Base-by-base conservation (phyloP, 1,284 basidiomycete species). In the Apiotrichum akiyoshidainum region DNA sequence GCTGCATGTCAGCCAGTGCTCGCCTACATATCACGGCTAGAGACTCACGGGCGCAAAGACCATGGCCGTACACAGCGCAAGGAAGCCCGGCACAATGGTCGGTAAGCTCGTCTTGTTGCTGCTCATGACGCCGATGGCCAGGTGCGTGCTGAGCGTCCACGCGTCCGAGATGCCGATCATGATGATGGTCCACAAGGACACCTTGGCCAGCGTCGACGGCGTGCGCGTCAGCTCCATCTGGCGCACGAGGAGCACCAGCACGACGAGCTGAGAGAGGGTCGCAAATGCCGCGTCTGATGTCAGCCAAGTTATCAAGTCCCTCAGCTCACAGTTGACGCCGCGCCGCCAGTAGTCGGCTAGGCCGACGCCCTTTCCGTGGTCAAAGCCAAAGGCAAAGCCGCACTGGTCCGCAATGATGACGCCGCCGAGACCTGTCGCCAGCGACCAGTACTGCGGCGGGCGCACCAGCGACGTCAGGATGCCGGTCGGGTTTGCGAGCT, bases 161-260 rank as follows among this genome's bases (percentile, higher is more conserved):
- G 87, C 84, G 70, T 94, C 91, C 14, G 89, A 83, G 2, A 87
- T 83, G 11, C 86, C 83, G 73, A 92, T 89, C 14, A 85, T 79
- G 31, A 90, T 80, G 69, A 93, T 90, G 0, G 86, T 84, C 86
- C 89, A 91, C 4, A 88, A 80, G 5, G 89, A 92, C 19, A 92
- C 82, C 42, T 88, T 85, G 14, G 87, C 85, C 22, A 92, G 81
- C 3, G 86, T 86, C 1, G 87, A 85, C 0, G 90, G 88, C 5
- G 87, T 90, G n/a, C 87, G 84, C 65, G 87, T 88, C 33, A 78
- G 80, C 58, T 86, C 83, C 68, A 86, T 85, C 76, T 93, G 89
- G 16, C 87, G 83, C 33, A 86, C 83, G 41, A 89, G 83, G 5
- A 92, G 78, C 6, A 83, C 72, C 7, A 93, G 80, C 40, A 92